Evolutionary conservation across 2,329 filamentous ascomycete genomes (phyloP), one percentile per base, ranked within the genome.

Genomic region (Hypoxylon sp.): DNA sequence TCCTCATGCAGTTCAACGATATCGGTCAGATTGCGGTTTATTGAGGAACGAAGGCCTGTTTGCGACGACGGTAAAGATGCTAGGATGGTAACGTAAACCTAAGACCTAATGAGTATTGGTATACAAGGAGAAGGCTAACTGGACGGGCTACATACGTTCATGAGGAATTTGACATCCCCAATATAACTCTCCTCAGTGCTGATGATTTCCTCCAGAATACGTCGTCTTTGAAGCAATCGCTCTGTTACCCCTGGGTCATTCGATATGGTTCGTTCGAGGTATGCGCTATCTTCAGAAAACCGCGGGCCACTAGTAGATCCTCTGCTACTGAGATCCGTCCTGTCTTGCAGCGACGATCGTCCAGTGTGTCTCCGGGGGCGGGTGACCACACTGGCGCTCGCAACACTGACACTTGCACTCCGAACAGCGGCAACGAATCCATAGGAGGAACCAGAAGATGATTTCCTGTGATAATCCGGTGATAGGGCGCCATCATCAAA

Each of bases 171-270:
- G 50, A 97, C 72, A 64, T 96, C 93, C 11, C 87, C 84, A 62
- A 97, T 86, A 68, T 97, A 97, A 64, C 87, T 84, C 67, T 94
- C 89, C 70, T 97, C 94, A 0, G 92, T 96, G 48, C 75, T 81
- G 54, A 97, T 84, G 40, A 97, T 76, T 72, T 97, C 94, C 66
- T 94, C 89, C 25, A 97, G 73, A 27, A 96, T 85, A 55, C 87
- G 85, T 9, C 90, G 84, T 54, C 94, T 83, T 64, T 91, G 88
- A 13, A 89, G 71, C 1, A 90, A 83, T 43, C 92, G 83, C 59
- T 86, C 81, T 30, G 82, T 81, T n/a, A 88, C 86, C 20, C 79
- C 84, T 50, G 87, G 81, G 60, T 96, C 91, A 7, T 86, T 57
- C 7, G 71, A 63, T 4, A 67, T 60, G n/a, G 69, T 66, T 31